Base-by-base conservation (phyloP, 2,329 filamentous ascomycete genomes). In the Fusarium sp. region DNA sequence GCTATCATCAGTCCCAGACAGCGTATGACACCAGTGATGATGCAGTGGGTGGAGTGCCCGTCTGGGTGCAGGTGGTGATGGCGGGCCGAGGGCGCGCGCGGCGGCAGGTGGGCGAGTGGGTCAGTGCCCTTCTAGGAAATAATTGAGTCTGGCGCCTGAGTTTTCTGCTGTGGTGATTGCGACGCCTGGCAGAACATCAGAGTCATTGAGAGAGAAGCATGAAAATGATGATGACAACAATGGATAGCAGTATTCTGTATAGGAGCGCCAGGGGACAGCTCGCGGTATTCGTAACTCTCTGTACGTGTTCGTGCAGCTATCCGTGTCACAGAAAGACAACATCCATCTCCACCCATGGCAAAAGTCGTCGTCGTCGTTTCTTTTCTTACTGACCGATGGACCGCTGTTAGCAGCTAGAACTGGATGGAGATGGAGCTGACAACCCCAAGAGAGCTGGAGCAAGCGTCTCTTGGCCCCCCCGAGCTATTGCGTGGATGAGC, bases 231-330 rank as follows among this genome's bases (percentile, higher is more conserved):
- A 51, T 51, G 11, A 14, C 18, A 29, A 50, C 25, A 40, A 34
- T 34, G 31, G 23, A 34, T 34, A 36, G 23, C 23, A 29, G 16
- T 16, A 25, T 14, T 25, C 9, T 18, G 50, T 7, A 23, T 36
- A 23, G 14, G 11, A 54, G 13, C 1, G 14, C 10, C 27, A 36
- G 36, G 18, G 16, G 33, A 27, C n/a, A 27, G 6, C 53, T 31
- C 14, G 29, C 25, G 23, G 16, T 38, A 53, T 59, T 53, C 34
- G 44, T 14, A 49, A 34, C 50, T 36, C 38, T 44, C 50, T 20
- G 61, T 68, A 70, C 66, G 62, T 73, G 58, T 70, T 64, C 62
- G 31, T 66, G 68, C 62, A 73, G 63, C 27, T 56, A 58, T 53
- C 49, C 51, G 69, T 72, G 57, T 58, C 53, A 70, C 66, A 64